These are phyloP conservation scores for Emmonsiellopsis sp. DNA, from an alignment of 2,329 filamentous ascomycete genomes.

Conservation along the genomic window DNA sequence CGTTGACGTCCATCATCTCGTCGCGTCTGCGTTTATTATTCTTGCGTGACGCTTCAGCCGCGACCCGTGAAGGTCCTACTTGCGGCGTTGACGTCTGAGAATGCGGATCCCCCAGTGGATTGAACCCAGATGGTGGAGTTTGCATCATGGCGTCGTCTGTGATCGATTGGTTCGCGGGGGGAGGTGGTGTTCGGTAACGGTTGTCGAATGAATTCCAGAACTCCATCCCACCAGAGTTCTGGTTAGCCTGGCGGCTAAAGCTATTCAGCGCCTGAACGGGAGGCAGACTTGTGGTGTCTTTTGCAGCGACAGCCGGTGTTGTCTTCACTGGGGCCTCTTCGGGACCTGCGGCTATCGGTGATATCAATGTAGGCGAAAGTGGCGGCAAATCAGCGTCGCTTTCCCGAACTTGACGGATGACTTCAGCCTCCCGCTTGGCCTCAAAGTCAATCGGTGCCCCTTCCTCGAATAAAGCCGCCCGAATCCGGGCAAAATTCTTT, in stretches of 20 bases:
- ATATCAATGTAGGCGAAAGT: slow-evolving; percentile 39
- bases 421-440: slow-evolving; percentile 82
- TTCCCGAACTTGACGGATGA: slow-evolving; percentile 89
- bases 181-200: slow-evolving; percentile 56
- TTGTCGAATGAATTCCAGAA: slow-evolving; percentile 78
- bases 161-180: slow-evolving; percentile 44
- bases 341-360: slow-evolving; percentile 38
- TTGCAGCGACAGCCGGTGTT: slow-evolving; percentile 14
- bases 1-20: slow-evolving; percentile 79
- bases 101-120: background rate
- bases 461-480: slow-evolving; percentile 83
- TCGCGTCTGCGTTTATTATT: slow-evolving; percentile 65
- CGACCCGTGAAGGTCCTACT: slow-evolving; percentile 8
- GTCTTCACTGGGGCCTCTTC: slow-evolving; percentile 18
- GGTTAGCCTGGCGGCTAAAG: slow-evolving; percentile 66
- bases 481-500: slow-evolving; percentile 87
- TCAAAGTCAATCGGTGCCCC: slow-evolving; percentile 80
- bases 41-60: slow-evolving; percentile 7
- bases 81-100: background rate
- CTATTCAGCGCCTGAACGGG: slow-evolving; percentile 46
- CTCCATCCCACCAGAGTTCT: slow-evolving; percentile 60
- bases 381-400: slow-evolving; percentile 59
- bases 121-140: slow-evolving; percentile 22
- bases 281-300: background rate
- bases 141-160: slow-evolving; percentile 33